Evolutionary conservation across 441 rosid species (phyloP), one percentile per base, ranked within the genome.

Genomic region (Geranium incanum): DNA sequence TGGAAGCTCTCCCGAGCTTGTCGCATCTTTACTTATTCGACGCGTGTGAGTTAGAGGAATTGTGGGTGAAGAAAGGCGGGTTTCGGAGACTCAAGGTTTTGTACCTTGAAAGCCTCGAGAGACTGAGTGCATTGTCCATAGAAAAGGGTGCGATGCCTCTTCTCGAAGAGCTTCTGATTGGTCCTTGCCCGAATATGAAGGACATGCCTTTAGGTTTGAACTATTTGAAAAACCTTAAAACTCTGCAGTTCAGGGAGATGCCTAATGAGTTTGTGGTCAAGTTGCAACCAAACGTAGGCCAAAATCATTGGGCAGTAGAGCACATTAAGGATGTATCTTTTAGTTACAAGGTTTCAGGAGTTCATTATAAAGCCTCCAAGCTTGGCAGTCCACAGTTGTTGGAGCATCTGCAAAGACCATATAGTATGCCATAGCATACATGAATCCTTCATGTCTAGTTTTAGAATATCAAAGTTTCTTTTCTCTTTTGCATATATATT

Each of bases 1-100:
- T 74, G 16, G 48, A 70, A 15, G 64, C 28, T 45, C 12, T 74
- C 9, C 72, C 76, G 7, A 12, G 48, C 6, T 33, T 68, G 19
- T 0, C 28, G 18, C 67, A 68, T 45, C 60, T 68, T 41, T 11
- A 2, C 0, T 18, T 68, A 1, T 28, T 2, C 6, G 41, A 28
- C 7, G 50, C 50, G 36, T 69, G 36, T 33, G 9, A 15, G 15
- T 62, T 39, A 9, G 43, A 38, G 66, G 18, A 39, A 41, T 37
- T 74, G 16, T 68, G 5, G 16, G 28, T 64, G 5, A 38, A 33
- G 66, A 19, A 19, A 62, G 66, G 66, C 6, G 21, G 66, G 64
- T 43, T 74, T 48, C 76, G 11, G 13, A 66, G 19, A 45, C 69
- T 74, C 7, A 16, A 43, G 48, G 38, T 64, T 3, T 33, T 63